Base-by-base conservation (phyloP, 495 filamentous ascomycete species). In the Xylaria flabelliformis region DNA sequence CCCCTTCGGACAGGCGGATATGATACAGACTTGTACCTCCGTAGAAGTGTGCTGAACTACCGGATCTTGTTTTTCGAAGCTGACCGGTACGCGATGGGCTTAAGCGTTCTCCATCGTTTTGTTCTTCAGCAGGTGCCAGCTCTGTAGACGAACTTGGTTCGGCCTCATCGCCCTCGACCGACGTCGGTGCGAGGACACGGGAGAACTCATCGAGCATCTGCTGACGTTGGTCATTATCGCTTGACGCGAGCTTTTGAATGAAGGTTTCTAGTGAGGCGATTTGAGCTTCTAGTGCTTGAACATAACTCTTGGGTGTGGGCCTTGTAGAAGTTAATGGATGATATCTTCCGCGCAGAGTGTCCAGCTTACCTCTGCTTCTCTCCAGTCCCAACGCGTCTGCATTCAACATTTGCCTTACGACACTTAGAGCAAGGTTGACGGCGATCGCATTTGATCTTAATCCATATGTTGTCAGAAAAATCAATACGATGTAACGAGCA, bases 361-460 rank as follows among this genome's bases (percentile, higher is more conserved):
- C 32, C 55, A 17, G 21, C 66, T 73, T 48, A 72, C 73, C 62
- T 61, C 44, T 75, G 78, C 66, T 80, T 80, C 70, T 80, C 76
- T 1, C 75, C 77, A 13, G 50, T 68, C 2, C 77, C 75, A 1
- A 75, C 73, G 58, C 68, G 74, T 5, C 73, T 71, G 48, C 79
- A 80, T 41, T 80, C 74, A 0, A 73, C 74, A 12, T 74, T 72
- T 19, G 74, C 75, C 63, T 79, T 79, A 19, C 50, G 50, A 59
- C 79, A 80, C 58, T 63, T 69, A 0, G 66, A 68, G 44, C 79
- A 80, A 17, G 79, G 79, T 39, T 74, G 73, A 12, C 65, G 68
- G 19, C 75, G 74, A 46, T 79, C 75, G 67, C 79, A 80, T 73
- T 79, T 80, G 34, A 79, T 77, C 77, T 80, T 46, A 24, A 19